Evolutionary conservation across 257 asterid genomes (phyloP).

Genomic region (Gentiana straminea): DNA sequence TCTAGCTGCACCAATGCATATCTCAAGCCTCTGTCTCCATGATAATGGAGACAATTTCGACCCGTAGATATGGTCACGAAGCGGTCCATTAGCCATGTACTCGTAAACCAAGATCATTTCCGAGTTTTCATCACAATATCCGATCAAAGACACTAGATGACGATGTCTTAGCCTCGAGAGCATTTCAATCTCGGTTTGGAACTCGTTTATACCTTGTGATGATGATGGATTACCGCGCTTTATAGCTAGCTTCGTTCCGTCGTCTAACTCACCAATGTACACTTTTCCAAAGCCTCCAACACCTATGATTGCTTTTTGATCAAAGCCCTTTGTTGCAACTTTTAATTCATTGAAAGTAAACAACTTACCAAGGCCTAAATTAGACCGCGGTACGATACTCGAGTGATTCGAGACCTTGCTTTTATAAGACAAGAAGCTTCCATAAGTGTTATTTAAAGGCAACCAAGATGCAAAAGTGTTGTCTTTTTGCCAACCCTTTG

Average conservation of each 20-base stretch:
- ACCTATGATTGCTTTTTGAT: conserved; percentile 57
- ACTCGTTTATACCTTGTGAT: conserved; percentile 84
- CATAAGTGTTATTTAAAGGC: conserved; percentile 52
- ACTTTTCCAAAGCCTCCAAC: conserved; percentile 98
- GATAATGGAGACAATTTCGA: conserved; percentile 40
- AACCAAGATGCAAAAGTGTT: conserved; percentile 87
- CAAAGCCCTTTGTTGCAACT: conserved; percentile 66
- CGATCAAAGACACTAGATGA: conserved; percentile 75
- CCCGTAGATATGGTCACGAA: conserved; percentile 75
- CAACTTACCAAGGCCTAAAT: conserved; percentile 48
- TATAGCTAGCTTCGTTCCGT: conserved; percentile 64
- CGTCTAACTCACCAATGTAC: conserved; percentile 48
- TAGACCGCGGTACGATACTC: conserved; percentile 31
- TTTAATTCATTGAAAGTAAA: conserved; percentile 55
- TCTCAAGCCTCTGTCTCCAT: conserved; percentile 78
- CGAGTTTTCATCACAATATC: conserved; percentile 74
- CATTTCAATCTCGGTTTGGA: conserved; percentile 67
- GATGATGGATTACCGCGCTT: conserved; percentile 85
- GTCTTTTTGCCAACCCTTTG: conserved; percentile 58
- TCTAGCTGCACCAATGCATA: conserved; percentile 85
- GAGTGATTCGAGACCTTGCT: conserved; percentile 52
- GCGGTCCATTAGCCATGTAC: conserved; percentile 74
- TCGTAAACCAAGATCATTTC: conserved; percentile 89
- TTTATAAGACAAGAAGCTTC: conserved; percentile 68
- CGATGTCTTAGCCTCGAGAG: conserved; percentile 83